phyloP scores from a whole-genome alignment of 139 green algal species.

The Coccomyxa sp. region DNA sequence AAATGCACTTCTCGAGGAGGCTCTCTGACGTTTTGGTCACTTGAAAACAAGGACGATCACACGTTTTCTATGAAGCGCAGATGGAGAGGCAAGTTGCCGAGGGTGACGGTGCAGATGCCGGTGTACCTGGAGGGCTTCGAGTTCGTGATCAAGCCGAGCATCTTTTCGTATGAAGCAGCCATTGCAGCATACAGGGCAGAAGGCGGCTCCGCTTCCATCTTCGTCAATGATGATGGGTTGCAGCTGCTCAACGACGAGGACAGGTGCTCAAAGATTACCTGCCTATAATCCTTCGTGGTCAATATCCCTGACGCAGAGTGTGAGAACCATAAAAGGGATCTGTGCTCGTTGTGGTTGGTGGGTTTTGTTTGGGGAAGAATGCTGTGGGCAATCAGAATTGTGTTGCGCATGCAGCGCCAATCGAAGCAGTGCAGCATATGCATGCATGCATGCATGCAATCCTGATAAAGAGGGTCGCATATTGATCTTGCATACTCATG shows the following conservation, averaged over 20 bases:
- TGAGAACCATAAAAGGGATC: too few relatives aligned
- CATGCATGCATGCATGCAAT: too few relatives aligned
- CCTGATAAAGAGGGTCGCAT: too few relatives aligned
- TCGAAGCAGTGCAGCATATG: too few relatives aligned
- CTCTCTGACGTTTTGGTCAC: neutral
- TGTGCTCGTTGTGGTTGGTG: too few relatives aligned
- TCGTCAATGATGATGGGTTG: neutral
- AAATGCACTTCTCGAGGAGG: neutral
- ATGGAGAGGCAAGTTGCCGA: neutral
- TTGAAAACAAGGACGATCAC: neutral
- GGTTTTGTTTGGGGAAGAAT: too few relatives aligned
- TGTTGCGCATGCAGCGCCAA: too few relatives aligned
- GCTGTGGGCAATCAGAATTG: too few relatives aligned
- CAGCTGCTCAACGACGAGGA: neutral
- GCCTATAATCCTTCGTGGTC: too few relatives aligned
- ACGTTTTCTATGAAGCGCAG: neutral
- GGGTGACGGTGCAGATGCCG: constrained; percentile 1
- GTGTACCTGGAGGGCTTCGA: neutral
- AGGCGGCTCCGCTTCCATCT: neutral
- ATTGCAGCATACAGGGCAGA: neutral
- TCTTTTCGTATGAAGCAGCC: neutral
- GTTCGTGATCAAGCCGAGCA: neutral
- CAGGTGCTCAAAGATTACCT: neutral
- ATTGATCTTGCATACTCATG: too few relatives aligned
- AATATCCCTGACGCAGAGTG: too few relatives aligned